Percentiles rank a stretch among this genome's conserved stretches.
These are phyloP conservation scores for Lactarius evosmus DNA, from an alignment of 768 basidiomycete species.

Conservation along the genomic window DNA sequence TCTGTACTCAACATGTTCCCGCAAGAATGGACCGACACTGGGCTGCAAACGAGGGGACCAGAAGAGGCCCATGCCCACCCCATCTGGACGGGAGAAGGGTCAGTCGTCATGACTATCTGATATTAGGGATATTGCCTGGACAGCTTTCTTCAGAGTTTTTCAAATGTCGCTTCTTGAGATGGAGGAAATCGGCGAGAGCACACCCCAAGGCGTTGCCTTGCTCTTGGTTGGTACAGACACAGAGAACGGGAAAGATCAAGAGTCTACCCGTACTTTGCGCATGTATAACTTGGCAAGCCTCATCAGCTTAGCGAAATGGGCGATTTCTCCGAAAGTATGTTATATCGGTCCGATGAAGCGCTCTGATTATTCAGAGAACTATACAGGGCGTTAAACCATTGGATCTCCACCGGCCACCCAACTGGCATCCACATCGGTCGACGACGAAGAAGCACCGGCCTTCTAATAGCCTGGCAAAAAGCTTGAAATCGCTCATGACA, in stretches of 20 bases:
- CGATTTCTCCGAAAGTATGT: constrained; percentile 60
- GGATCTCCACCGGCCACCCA: constrained; percentile 51
- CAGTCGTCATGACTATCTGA: constrained; percentile 29
- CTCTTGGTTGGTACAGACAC: constrained; percentile 66
- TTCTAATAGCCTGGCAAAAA: constrained; percentile 57
- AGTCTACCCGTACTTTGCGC: constrained; percentile 54
- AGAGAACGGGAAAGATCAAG: constrained; percentile 54
- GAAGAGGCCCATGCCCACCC: constrained; percentile 63
- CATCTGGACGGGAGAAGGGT: constrained; percentile 82
- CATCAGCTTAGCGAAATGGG: constrained; percentile 72
- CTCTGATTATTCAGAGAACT: not conserved
- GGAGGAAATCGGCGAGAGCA: constrained; percentile 52
- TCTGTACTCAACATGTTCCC: constrained; percentile 84
- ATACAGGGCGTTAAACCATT: constrained; percentile 57
- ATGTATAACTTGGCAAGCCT: constrained; percentile 85
- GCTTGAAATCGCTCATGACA: constrained; percentile 58
- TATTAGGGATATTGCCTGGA: not conserved
- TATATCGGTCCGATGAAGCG: not conserved
- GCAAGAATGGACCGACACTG: constrained; percentile 55
- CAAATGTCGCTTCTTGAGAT: constrained; percentile 75
- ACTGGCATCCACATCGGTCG: constrained; percentile 51
- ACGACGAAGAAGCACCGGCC: constrained; percentile 47
- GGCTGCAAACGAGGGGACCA: constrained; percentile 50
- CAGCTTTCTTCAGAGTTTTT: constrained; percentile 50
- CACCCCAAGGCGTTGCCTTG: constrained; percentile 71